Percentiles rank a stretch among this genome's conserved stretches.
Evolutionary conservation across 345 rosid genomes (phyloP).

Genomic region (Bruguiera sexangula): DNA sequence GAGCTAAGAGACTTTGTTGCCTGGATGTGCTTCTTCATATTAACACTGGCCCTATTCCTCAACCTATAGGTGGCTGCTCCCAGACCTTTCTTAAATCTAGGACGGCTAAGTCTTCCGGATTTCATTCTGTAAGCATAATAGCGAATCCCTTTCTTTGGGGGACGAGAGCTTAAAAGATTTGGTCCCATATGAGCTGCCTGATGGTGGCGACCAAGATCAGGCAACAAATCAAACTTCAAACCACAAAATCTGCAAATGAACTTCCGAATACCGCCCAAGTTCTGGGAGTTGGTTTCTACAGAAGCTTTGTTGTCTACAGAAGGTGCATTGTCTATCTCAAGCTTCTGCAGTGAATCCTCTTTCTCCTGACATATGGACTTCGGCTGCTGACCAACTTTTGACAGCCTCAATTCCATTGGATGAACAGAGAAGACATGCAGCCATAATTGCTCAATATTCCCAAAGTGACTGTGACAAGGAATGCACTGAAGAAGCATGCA

Average conservation of each 20-base stretch:
- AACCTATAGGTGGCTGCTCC: conserved; percentile 77
- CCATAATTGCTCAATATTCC: conserved; percentile 72
- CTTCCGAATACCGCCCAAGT: conserved; percentile 42
- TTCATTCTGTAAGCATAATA: conserved; percentile 70
- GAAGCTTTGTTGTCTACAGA: conserved; percentile 30
- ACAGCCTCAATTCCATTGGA: conserved; percentile 49
- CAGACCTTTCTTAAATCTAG: conserved; percentile 76
- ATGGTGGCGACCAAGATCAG: conserved; percentile 99
- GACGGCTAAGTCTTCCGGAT: conserved; percentile 88
- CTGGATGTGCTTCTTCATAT: conserved; percentile 79
- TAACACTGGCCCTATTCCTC: conserved; percentile 57
- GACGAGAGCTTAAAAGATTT: conserved; percentile 50
- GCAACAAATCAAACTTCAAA: conserved; percentile 79
- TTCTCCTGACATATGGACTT: conserved; percentile 21
- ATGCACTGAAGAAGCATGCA: conserved; percentile 97
- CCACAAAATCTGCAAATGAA: conserved; percentile 87
- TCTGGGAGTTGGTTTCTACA: conserved; percentile 43
- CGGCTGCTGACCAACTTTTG: conserved; percentile 38
- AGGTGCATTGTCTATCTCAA: conserved; percentile 35
- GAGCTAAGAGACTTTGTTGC: conserved; percentile 46
- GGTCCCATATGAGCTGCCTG: conserved; percentile 96
- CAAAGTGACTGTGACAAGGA: conserved; percentile 89
- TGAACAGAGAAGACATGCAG: conserved; percentile 71
- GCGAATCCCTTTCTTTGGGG: conserved; percentile 67
- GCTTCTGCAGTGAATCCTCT: conserved; percentile 34